phyloP scores from a whole-genome alignment of 176 grass and related monocot species.

The Oryza nivara region DNA sequence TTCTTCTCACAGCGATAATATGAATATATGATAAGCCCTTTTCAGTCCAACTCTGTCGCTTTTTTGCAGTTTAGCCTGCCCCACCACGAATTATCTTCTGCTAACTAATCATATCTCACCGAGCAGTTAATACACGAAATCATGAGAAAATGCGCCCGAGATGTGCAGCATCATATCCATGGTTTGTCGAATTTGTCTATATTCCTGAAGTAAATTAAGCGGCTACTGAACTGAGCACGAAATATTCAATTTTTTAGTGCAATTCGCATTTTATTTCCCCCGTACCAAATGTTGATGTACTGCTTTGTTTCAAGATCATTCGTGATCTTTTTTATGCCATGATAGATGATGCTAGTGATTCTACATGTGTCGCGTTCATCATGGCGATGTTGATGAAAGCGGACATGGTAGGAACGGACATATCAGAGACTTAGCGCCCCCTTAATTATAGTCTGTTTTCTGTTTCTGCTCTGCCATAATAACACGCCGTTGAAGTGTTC shows the following conservation, averaged over 20 bases:
- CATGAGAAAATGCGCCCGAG: not conserved
- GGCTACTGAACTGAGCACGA: too few species aligned
- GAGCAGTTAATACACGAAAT: too few species aligned
- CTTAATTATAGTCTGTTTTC: not conserved
- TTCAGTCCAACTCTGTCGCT: not conserved
- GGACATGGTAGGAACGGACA: not conserved
- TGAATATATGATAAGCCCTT: too few species aligned
- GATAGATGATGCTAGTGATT: too few species aligned
- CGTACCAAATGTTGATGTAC: too few species aligned
- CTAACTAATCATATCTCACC: not conserved
- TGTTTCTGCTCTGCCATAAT: not conserved
- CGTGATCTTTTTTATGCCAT: too few species aligned
- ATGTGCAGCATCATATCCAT: not conserved
- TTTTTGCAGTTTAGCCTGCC: not conserved
- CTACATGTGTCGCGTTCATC: too few species aligned
- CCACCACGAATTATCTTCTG: not conserved
- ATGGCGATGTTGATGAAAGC: not conserved
- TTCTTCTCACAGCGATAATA: not conserved
- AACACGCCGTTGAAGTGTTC: conserved; percentile 12
- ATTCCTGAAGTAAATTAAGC: too few species aligned
- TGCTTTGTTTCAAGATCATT: too few species aligned
- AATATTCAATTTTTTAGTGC: too few species aligned
- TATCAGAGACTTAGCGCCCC: too few species aligned
- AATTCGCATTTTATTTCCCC: too few species aligned
- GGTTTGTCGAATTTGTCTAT: not conserved